phyloP scores from a whole-genome alignment of 208 protist species.

The Trypanosoma cruzi region DNA sequence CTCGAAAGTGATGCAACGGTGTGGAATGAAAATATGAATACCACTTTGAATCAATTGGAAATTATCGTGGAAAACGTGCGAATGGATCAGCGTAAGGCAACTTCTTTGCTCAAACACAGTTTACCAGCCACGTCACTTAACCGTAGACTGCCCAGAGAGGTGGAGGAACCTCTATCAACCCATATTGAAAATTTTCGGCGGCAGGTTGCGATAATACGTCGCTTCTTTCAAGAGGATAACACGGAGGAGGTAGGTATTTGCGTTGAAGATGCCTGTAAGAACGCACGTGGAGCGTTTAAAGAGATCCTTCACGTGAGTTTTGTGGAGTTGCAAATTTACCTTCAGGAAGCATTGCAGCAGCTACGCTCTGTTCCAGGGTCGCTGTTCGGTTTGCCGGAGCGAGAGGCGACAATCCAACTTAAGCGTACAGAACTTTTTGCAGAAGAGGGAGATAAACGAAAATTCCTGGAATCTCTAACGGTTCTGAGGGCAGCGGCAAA shows the following conservation, averaged over 20 bases:
- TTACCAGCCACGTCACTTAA: not conserved
- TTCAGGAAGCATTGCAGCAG: conserved; percentile 70
- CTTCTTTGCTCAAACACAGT: conserved; percentile 13
- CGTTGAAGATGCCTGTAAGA: not conserved
- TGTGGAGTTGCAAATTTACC: conserved; percentile 66
- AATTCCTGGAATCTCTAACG: conserved; percentile 26
- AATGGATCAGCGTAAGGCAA: conserved; percentile 14
- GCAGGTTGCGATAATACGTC: conserved; percentile 9
- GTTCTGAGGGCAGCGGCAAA: conserved; percentile 10
- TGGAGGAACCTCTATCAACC: conserved; percentile 22
- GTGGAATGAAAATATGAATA: conserved; percentile 28
- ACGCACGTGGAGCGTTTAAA: conserved; percentile 6
- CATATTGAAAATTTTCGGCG: conserved; percentile 22
- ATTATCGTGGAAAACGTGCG: conserved; percentile 22
- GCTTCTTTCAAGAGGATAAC: not conserved
- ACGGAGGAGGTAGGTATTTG: not conserved
- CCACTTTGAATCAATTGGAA: conserved; percentile 30
- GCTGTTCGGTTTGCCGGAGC: conserved; percentile 39
- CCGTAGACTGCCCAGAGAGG: conserved; percentile 20
- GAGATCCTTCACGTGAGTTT: conserved; percentile 45
- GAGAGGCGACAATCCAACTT: conserved; percentile 55
- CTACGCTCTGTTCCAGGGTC: conserved; percentile 27
- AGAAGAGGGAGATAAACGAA: conserved; percentile 23
- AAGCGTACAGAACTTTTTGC: conserved; percentile 52
- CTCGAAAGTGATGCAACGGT: conserved; percentile 61